phyloP scores from a whole-genome alignment of 352 stramenopile genomes.

The Phytopythium montanum region DNA sequence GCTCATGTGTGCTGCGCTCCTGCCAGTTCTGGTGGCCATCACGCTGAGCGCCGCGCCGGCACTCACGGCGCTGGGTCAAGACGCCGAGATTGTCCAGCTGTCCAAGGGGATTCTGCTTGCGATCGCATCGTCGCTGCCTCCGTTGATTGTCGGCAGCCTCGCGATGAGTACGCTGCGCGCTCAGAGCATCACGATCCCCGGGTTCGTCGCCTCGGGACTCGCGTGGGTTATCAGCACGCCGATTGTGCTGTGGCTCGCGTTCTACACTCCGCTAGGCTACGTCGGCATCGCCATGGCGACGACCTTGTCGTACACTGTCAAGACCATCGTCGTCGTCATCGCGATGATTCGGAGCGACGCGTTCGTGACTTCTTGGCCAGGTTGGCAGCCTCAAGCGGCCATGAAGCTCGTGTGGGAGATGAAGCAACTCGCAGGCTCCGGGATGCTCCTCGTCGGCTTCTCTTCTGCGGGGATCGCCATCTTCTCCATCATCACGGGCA shows the following conservation, averaged over 20 bases:
- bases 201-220: constrained; percentile 13
- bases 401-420: constrained; percentile 4
- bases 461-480: not conserved
- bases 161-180: constrained; percentile 17
- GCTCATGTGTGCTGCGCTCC: constrained; percentile 7
- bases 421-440: constrained; percentile 4
- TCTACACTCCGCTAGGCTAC: constrained; percentile 25
- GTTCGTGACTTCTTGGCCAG: constrained; percentile 27
- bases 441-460: constrained; percentile 8
- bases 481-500: constrained; percentile 15
- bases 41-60: constrained; percentile 2
- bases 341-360: constrained; percentile 15
- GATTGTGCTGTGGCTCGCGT: constrained; percentile 26
- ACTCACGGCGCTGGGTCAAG: constrained; percentile 3
- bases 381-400: constrained; percentile 18
- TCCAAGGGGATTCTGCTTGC: not conserved
- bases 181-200: constrained; percentile 25
- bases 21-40: constrained; percentile 9
- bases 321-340: constrained; percentile 10
- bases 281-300: constrained; percentile 19
- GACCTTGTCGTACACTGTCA: constrained; percentile 13
- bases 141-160: not conserved
- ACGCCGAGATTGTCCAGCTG: constrained; percentile 3
- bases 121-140: not conserved
- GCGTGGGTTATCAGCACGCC: constrained; percentile 15